Evolutionary conservation across 345 rosid genomes (phyloP).

Genomic region (Mallotus nudiflorus): DNA sequence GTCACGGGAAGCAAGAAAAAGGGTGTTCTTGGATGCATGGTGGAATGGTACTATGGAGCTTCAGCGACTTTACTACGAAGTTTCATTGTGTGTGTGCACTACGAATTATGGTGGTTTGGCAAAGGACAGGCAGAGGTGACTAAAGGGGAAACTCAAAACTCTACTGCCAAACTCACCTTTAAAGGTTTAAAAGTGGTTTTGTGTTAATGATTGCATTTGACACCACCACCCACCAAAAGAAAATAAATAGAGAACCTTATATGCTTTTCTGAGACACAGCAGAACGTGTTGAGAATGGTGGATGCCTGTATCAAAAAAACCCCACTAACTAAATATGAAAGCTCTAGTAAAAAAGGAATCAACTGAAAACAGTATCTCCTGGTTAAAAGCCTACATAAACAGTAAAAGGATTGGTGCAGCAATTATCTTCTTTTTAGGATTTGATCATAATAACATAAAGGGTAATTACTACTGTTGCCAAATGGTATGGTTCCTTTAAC

Average conservation of each 20-base stretch:
- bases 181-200: not conserved
- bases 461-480: too few species aligned
- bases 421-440: too few species aligned
- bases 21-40: too few species aligned
- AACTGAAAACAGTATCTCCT: too few species aligned
- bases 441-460: too few species aligned
- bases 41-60: too few species aligned
- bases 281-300: not conserved
- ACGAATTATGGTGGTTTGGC: constrained; percentile 1
- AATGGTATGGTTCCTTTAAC: too few species aligned
- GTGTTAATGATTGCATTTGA: not conserved
- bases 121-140: constrained; percentile 5
- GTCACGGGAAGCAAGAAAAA: not conserved
- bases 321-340: not conserved
- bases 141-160: not conserved
- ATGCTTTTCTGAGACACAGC: not conserved
- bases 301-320: not conserved
- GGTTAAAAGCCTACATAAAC: too few species aligned
- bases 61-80: too few species aligned
- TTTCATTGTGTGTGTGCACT: not conserved
- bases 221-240: not conserved
- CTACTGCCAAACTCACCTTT: not conserved
- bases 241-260: not conserved
- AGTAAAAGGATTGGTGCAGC: too few species aligned
- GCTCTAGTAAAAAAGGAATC: too few species aligned